Base-by-base conservation (phyloP, 768 basidiomycete species). In the Fistulinella prunicolor region DNA sequence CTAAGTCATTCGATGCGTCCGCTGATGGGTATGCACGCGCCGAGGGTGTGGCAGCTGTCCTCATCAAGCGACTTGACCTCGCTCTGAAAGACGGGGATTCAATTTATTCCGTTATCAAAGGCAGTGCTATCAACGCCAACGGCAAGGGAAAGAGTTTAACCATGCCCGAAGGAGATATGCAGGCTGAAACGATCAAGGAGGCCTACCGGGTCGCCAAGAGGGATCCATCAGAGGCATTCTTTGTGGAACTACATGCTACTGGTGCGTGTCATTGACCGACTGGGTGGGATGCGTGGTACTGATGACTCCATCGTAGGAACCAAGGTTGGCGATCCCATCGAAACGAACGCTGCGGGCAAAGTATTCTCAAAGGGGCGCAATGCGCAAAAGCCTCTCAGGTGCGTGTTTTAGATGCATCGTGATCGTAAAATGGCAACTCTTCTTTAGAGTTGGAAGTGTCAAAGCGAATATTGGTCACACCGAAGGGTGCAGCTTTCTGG, bases 231-330 rank as follows among this genome's bases (percentile, higher is more conserved):
- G 75, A 79, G 21, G 73, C 73, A 3, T 77, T 78, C 48, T 80
- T 66, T 50, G 65, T 79, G 0, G 78, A 79, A 54, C 50, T 75
- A 10, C 79, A 80, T 47, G 76, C 73, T 17, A 78, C 78, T n/a
- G 77, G 63, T 63, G 17, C 22, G 53, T n/a, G 3, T 50, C 1
- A 6, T 6, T 24, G n/a, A 8, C 4, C 16, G 8, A 12, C 6
- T 35, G 2, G 21, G 14, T 13, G 24, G 14, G 26, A 16, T 17
- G 7, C 0, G 10, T 16, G 38, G n/a, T 38, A 30, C 20, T 58
- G 41, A 60, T 39, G 26, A 28, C 6, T 7, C 2, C 9, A 37
- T 38, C 20, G 2, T 32, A 60, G 59, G 59, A 29, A 78, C 78
- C 3, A 68, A 72, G 30, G 66, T 61, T 24, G 78, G 77, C 0